phyloP scores from a whole-genome alignment of 768 basidiomycete genomes.

The Boletus sp. region DNA sequence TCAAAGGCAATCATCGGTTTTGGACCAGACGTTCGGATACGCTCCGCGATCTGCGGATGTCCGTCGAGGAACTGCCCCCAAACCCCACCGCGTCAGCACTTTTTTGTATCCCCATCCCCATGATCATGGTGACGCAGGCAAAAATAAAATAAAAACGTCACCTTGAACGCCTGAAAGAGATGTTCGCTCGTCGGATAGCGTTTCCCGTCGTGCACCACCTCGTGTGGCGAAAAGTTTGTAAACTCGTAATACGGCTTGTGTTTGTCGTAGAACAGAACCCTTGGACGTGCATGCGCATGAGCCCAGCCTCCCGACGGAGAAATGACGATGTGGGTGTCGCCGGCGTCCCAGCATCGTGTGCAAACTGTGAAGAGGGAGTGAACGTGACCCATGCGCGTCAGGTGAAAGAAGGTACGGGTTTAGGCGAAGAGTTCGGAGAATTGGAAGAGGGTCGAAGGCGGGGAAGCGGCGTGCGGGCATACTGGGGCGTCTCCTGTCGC shows the following conservation, averaged over 20 bases:
- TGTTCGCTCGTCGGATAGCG: slow-evolving; percentile 75
- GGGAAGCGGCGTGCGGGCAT: slow-evolving; percentile 11
- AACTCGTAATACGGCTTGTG: slow-evolving; percentile 66
- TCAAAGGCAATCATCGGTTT: slow-evolving; percentile 62
- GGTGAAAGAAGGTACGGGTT: background rate
- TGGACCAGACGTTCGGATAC: slow-evolving; percentile 62
- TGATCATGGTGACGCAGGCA: background rate
- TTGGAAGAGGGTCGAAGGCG: background rate
- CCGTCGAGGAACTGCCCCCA: slow-evolving; percentile 55
- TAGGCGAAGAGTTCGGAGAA: background rate
- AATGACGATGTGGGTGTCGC: slow-evolving; percentile 29
- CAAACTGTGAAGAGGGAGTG: slow-evolving; percentile 17
- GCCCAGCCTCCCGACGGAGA: slow-evolving; percentile 24
- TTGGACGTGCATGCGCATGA: slow-evolving; percentile 24
- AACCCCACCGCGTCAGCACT: slow-evolving; percentile 1
- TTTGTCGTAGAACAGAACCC: slow-evolving; percentile 63
- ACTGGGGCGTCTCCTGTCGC: slow-evolving; percentile 5
- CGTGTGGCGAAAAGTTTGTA: slow-evolving; percentile 70
- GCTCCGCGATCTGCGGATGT: slow-evolving; percentile 63
- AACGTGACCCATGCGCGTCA: slow-evolving; percentile 17
- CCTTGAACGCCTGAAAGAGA: slow-evolving; percentile 76
- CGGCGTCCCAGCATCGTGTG: slow-evolving; percentile 27
- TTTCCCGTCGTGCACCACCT: slow-evolving; percentile 62
- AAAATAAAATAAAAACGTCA: slow-evolving; percentile 16
- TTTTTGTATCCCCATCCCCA: background rate